Base-by-base conservation (phyloP, 2,329 filamentous ascomycete genomes). In the Intubia oerlemansii region DNA sequence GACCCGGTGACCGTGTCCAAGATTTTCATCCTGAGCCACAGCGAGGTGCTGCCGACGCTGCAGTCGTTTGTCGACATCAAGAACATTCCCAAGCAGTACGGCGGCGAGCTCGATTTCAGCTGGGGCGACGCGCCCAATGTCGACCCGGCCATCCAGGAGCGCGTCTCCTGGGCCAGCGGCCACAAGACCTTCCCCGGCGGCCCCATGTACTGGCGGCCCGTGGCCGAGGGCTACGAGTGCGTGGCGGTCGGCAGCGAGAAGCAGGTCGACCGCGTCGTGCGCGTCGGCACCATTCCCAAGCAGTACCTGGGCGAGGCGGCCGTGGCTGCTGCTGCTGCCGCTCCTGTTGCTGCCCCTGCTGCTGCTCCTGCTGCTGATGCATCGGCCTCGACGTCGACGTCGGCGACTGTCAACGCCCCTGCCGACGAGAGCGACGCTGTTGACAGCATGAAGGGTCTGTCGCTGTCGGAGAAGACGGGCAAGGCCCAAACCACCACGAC, bases 1-100 rank as follows among this genome's bases (percentile, higher is more conserved):
- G 77, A 84, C 53, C 84, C 84, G 6, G 81, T 82, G 36, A 93
- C 85, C 19, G 79, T 82, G 4, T 88, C 80, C 42, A 95, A 95
- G 56, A 93, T 95, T 48, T 92, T 91, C 49, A 88, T 95, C 41
- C 66, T 95, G 31, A 61, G 62, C 27, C 57, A 67, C 7, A 46
- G 65, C 31, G 80, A 91, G 49, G 74, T 90, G 30, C 65, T 72
- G 39, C 56, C 73, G 11, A 85, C 80, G 2, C 66, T 95, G 16
- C 65, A 72, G 38, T 59, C 67, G 31, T 93, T 85, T 52, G 81
- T 95, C 46, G 76, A 91, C 30, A 59, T 66, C 1, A 60, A 66
- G 30, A 79, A 85, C 49, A 84, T 95, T 36, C 85, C 85, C 12
- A 82, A 79, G 48, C 69, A 75, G 47, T 95, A 92, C 46, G 85